Evolutionary conservation across 768 basidiomycete species (phyloP), one percentile per base, ranked within the genome.

Genomic region (Scleroderma citrinum): DNA sequence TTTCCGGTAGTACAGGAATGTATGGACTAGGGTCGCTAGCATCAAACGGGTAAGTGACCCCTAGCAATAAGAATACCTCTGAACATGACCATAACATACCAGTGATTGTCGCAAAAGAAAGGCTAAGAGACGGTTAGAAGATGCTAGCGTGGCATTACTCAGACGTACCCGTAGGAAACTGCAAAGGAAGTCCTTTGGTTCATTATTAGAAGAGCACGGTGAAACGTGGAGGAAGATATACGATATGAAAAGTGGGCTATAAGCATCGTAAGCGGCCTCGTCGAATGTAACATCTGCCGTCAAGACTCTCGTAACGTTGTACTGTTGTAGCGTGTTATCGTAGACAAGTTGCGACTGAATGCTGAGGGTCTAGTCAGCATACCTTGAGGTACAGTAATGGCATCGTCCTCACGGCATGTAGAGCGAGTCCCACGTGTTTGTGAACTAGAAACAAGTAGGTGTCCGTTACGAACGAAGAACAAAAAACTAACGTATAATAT

Each of bases 101-200:
- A 63, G 90, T 87, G 59, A 91, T 83, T 21, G 82, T 78, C 2
- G 88, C 88, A 61, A 92, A 92, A 14, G 84, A 87, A 14, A 92
- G 72, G 17, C 86, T 89, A 17, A 62, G 83, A 85, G 3, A 71
- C 78, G 26, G 77, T 69, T 35, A 46, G 24, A 24, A 21, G 17
- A 3, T 14, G 16, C 16, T 5, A n/a, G 49, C 0, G 16, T 16
- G 1, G 7, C 2, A 40, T 3, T 7, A 42, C 12, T 51, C 5
- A 11, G 3, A 44, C 59, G 16, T 55, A 58, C 64, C 61, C 57
- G 44, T 78, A 65, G 21, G 66, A 56, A 3, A 64, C 47, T 6
- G 64, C 62, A 39, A 66, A 60, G 14, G 48, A 47, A 3, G 64
- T 57, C 26, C 64, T 66, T 29, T 29, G 26, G 26, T 29, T 39